These are phyloP conservation scores for Colletotrichum aenigma DNA, from an alignment of 2,329 filamentous ascomycete species.

Conservation along the genomic window DNA sequence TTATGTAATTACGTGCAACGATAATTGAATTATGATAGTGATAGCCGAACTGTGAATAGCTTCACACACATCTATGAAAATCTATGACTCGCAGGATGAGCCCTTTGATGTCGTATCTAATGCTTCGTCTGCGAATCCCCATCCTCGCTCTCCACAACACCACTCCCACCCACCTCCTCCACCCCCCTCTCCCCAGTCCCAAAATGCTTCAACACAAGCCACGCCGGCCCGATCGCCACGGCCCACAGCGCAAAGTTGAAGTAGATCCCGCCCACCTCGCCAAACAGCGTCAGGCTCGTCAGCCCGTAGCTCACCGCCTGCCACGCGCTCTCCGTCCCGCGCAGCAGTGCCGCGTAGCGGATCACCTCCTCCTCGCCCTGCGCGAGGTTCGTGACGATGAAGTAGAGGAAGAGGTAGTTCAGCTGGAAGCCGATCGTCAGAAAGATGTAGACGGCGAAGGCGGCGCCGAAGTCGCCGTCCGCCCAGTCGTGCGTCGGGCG, in stretches of 20 bases:
- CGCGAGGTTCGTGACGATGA: constrained; percentile 71
- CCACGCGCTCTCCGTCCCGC: constrained; percentile 74
- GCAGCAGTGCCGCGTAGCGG: constrained; percentile 68
- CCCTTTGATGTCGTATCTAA: neutral
- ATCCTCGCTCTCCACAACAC: constrained; percentile 18
- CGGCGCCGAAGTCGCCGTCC: constrained; percentile 65
- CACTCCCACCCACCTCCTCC: neutral
- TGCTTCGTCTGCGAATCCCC: constrained; percentile 16
- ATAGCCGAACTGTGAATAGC: neutral
- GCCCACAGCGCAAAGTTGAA: constrained; percentile 75
- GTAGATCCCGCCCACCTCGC: constrained; percentile 69
- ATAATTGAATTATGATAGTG: neutral
- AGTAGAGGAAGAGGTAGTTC: constrained; percentile 78
- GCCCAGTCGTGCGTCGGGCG: constrained; percentile 71
- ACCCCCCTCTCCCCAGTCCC: constrained; percentile 32
- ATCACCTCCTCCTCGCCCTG: constrained; percentile 66
- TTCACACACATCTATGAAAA: neutral
- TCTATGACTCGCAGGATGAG: neutral
- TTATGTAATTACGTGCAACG: neutral
- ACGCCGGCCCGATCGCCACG: constrained; percentile 66
- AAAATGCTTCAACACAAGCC: constrained; percentile 66
- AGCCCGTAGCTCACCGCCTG: constrained; percentile 76
- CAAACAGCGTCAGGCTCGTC: constrained; percentile 65
- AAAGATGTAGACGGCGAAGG: constrained; percentile 71
- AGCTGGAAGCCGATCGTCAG: constrained; percentile 71